Conservation (phyloP, 73 alveolate species). For the Stentor roeselii region DNA sequence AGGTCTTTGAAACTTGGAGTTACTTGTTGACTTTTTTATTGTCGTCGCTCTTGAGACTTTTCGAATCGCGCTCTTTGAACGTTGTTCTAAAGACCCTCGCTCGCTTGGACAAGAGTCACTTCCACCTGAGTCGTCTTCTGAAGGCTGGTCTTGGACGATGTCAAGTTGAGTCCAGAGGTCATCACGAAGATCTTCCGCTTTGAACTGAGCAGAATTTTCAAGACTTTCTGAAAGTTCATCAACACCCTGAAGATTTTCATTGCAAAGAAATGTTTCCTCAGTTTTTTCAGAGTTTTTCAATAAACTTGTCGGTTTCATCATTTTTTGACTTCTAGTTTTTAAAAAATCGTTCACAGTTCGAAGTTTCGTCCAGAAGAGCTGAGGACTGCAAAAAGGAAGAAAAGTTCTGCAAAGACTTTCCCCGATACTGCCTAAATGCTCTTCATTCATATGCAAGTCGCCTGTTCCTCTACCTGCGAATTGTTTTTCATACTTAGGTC, state of each 20-base stretch:
- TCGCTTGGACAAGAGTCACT: constrained; percentile 23
- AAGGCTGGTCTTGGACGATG: background rate
- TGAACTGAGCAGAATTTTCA: background rate
- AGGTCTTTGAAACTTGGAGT: too few species aligned
- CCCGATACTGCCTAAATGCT: constrained; percentile 18
- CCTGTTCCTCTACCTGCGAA: background rate
- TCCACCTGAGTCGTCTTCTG: constrained; percentile 20
- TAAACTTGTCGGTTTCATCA: too few species aligned
- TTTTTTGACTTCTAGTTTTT: too few species aligned
- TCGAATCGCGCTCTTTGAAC: background rate
- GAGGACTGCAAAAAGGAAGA: background rate
- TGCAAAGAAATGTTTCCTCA: background rate
- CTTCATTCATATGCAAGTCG: constrained; percentile 10
- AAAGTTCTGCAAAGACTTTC: background rate
- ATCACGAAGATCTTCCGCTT: background rate
- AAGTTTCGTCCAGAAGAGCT: background rate
- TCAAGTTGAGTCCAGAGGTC: background rate
- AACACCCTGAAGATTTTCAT: background rate
- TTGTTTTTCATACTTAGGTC: constrained; percentile 47
- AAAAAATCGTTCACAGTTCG: background rate
- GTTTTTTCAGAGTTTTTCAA: background rate
- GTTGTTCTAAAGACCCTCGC: background rate
- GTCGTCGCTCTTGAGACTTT: background rate
- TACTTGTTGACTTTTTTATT: background rate
- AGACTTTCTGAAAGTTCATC: background rate